These are phyloP conservation scores for Cercophora sp. DNA, from an alignment of 495 filamentous ascomycete genomes.

Conservation along the genomic window DNA sequence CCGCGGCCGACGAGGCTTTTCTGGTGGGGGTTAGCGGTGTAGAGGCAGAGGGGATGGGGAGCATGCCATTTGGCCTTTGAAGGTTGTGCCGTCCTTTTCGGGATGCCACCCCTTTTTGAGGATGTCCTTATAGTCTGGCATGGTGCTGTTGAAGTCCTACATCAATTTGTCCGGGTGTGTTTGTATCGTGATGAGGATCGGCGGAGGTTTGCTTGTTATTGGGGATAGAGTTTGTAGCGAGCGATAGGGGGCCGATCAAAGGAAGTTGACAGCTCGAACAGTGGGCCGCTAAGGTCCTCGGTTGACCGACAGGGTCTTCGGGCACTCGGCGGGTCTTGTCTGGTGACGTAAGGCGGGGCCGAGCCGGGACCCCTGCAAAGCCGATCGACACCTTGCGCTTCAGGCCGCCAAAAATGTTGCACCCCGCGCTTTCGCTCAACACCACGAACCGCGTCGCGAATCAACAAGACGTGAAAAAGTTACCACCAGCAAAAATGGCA, in stretches of 20 bases:
- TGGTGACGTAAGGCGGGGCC: constrained; percentile 8
- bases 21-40: constrained; percentile 19
- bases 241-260: too few relatives aligned
- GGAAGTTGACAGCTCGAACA: too few relatives aligned
- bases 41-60: not conserved
- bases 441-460: constrained; percentile 9
- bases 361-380: not conserved
- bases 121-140: constrained; percentile 29
- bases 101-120: constrained; percentile 44
- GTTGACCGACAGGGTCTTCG: not conserved
- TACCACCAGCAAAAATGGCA: constrained; percentile 9
- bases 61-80: constrained; percentile 42
- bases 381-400: constrained; percentile 21
- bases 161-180: too few relatives aligned
- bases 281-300: not conserved
- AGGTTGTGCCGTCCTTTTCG: constrained; percentile 33
- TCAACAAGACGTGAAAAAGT: not conserved
- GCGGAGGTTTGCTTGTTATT: too few relatives aligned
- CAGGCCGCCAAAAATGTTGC: constrained; percentile 12
- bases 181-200: too few relatives aligned
- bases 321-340: not conserved
- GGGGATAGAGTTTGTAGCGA: too few relatives aligned
- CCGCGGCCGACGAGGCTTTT: constrained; percentile 40
- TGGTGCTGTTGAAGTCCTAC: too few relatives aligned
- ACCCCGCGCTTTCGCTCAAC: not conserved